phyloP scores from a whole-genome alignment of 2,329 filamentous ascomycete species.

The Talaromyces islandicus region DNA sequence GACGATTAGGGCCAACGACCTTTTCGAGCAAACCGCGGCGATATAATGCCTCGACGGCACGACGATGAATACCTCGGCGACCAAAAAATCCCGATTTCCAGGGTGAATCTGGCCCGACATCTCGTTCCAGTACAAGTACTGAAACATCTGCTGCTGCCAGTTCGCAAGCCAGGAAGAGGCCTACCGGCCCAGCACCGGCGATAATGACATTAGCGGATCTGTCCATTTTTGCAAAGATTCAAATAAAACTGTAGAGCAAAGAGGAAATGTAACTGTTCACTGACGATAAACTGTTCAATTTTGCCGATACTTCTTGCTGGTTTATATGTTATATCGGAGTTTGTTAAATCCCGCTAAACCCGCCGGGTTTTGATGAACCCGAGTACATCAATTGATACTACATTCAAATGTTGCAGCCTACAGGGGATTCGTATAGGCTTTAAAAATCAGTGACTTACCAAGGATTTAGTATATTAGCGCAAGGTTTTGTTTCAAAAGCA shows the following conservation, averaged over 20 bases:
- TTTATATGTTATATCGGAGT: background rate
- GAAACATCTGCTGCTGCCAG: background rate
- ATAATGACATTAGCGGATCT: background rate
- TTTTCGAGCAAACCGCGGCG: slow-evolving; percentile 34
- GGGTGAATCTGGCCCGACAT: slow-evolving; percentile 14
- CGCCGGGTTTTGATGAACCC: background rate
- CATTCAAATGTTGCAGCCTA: background rate
- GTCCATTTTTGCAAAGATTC: background rate
- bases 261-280: background rate
- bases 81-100: slow-evolving; percentile 22
- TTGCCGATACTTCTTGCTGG: background rate
- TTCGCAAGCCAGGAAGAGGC: background rate
- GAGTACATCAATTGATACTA: background rate
- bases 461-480: background rate
- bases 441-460: background rate
- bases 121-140: background rate
- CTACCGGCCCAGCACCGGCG: background rate
- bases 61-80: slow-evolving; percentile 26
- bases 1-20: slow-evolving; percentile 14
- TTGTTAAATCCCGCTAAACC: background rate
- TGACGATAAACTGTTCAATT: background rate
- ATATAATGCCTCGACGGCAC: slow-evolving; percentile 31
- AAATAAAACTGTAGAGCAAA: background rate
- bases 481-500: too few species aligned
- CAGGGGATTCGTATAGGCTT: background rate